These are phyloP conservation scores for Podospora comata DNA, from an alignment of 495 filamentous ascomycete species.

Conservation along the genomic window DNA sequence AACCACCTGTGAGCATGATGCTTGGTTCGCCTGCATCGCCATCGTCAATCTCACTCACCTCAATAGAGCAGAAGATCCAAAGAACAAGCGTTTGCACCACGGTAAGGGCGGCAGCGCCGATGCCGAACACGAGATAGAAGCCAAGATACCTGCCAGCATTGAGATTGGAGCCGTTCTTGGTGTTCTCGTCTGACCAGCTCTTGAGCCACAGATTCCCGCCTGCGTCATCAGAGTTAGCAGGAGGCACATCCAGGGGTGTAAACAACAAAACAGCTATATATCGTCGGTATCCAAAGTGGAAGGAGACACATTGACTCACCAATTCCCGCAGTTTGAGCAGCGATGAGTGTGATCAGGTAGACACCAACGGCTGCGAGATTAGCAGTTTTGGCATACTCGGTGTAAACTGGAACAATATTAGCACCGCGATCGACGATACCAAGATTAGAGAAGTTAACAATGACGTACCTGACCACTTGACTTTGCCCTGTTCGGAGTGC, in stretches of 20 bases:
- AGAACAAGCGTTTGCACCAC: slow-evolving; percentile 91
- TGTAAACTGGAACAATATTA: slow-evolving; percentile 55
- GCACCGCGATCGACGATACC: slow-evolving; percentile 14
- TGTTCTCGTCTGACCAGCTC: slow-evolving; percentile 80
- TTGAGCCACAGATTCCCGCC: slow-evolving; percentile 89
- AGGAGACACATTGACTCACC: slow-evolving; percentile 37
- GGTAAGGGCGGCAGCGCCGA: slow-evolving; percentile 82
- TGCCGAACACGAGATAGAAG: slow-evolving; percentile 88
- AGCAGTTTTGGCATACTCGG: slow-evolving; percentile 88
- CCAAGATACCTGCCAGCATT: slow-evolving; percentile 86
- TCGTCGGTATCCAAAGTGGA: neutral
- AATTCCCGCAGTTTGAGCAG: slow-evolving; percentile 77
- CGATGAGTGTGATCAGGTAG: slow-evolving; percentile 74
- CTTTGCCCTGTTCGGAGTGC: slow-evolving; percentile 85
- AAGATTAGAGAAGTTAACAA: neutral
- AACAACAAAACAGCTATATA: neutral
- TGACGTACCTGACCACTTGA: slow-evolving; percentile 74
- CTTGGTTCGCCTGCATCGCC: slow-evolving; percentile 7
- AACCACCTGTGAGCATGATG: slow-evolving; percentile 19
- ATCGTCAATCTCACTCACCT: slow-evolving; percentile 51
- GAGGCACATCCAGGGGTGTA: neutral
- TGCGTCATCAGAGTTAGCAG: slow-evolving; percentile 18
- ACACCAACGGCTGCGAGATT: slow-evolving; percentile 79
- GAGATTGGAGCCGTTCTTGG: slow-evolving; percentile 61
- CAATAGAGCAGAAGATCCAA: slow-evolving; percentile 99